These are phyloP conservation scores for Halocafeteria seosinensis DNA, from an alignment of 108 stramenopile genomes.

Conservation along the genomic window DNA sequence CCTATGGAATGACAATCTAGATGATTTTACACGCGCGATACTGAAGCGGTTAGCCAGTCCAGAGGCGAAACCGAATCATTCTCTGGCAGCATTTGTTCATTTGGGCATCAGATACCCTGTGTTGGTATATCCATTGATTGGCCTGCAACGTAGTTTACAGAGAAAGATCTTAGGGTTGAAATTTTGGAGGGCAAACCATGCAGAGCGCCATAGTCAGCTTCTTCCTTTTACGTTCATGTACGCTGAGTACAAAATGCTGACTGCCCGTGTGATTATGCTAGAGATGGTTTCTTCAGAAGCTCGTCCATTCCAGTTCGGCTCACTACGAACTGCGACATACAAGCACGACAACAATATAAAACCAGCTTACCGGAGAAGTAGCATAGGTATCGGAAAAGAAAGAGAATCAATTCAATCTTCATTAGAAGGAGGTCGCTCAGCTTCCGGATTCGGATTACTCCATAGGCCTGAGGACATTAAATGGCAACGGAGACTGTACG, in stretches of 20 bases:
- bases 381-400: too few relatives aligned
- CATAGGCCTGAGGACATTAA: too few relatives aligned
- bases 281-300: background rate
- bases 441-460: too few relatives aligned
- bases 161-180: background rate
- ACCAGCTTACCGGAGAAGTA: too few relatives aligned
- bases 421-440: too few relatives aligned
- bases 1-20: background rate
- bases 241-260: background rate
- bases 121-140: background rate
- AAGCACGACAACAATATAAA: too few relatives aligned
- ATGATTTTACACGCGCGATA: background rate
- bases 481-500: too few relatives aligned
- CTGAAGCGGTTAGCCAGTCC: background rate
- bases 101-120: background rate
- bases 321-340: too few relatives aligned
- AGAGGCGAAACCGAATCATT: background rate
- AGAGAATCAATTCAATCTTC: too few relatives aligned
- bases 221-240: background rate
- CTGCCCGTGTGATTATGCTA: background rate
- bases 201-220: background rate
- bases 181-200: background rate
- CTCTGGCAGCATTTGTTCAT: background rate
- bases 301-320: background rate
- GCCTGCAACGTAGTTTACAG: background rate